These are phyloP conservation scores for Pezicula rhizophila DNA, from an alignment of 2,329 filamentous ascomycete genomes.

Conservation along the genomic window DNA sequence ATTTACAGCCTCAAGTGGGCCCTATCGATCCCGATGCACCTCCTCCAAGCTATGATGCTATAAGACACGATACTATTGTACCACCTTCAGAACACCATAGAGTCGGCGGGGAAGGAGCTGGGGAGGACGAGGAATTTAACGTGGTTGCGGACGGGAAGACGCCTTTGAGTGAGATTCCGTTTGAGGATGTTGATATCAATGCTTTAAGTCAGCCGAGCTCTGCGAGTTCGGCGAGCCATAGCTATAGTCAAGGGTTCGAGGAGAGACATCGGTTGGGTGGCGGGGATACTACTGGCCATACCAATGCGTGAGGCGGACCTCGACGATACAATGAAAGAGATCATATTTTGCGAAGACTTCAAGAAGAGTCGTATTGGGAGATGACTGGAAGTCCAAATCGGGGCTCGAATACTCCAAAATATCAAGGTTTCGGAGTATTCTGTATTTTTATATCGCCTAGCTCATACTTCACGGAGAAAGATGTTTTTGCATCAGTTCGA, in stretches of 20 bases:
- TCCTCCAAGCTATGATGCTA: neutral
- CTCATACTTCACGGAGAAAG: too few species aligned
- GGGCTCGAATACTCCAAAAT: too few species aligned
- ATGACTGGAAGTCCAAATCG: too few species aligned
- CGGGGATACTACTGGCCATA: constrained; percentile 2
- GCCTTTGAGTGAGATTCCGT: constrained; percentile 4
- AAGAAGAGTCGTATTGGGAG: too few species aligned
- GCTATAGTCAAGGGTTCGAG: neutral
- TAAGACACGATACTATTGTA: neutral
- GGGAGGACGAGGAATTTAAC: constrained; percentile 1
- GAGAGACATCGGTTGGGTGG: neutral
- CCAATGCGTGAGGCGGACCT: neutral
- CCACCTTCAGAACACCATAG: neutral
- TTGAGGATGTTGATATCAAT: constrained; percentile 3
- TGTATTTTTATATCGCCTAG: too few species aligned
- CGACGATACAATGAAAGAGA: too few species aligned
- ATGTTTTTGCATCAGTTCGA: too few species aligned
- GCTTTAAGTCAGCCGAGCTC: neutral
- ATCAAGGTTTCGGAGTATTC: too few species aligned
- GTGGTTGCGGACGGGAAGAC: constrained; percentile 2
- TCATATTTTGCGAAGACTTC: too few species aligned
- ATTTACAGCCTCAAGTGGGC: neutral
- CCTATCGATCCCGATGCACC: neutral
- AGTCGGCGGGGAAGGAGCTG: neutral
- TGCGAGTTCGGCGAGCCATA: neutral